Evolutionary conservation across 495 filamentous ascomycete genomes (phyloP).

Genomic region (Aspergillus panamensis): DNA sequence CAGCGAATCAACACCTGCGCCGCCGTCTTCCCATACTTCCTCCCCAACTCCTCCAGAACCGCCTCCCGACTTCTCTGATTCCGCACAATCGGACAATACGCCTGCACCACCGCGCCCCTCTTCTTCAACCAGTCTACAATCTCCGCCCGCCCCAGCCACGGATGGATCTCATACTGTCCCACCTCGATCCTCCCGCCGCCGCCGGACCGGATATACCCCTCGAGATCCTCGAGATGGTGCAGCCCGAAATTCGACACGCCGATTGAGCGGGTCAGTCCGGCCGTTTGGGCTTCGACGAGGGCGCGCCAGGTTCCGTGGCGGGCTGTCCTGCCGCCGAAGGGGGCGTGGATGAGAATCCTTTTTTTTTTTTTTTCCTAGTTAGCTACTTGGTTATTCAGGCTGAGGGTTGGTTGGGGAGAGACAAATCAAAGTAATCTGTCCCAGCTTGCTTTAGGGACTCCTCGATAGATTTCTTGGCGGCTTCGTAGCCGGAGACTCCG

Average conservation of each 20-base stretch:
- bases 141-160: conserved; percentile 71
- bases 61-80: conserved; percentile 60
- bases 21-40: conserved; percentile 69
- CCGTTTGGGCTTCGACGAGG: conserved; percentile 50
- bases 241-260: conserved; percentile 56
- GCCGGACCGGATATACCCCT: conserved; percentile 61
- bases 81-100: conserved; percentile 74
- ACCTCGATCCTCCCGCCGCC: conserved; percentile 76
- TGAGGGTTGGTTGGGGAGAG: not conserved
- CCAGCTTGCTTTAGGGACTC: conserved; percentile 30
- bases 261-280: conserved; percentile 46
- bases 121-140: conserved; percentile 72
- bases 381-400: too few relatives aligned
- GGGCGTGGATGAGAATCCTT: conserved; percentile 51
- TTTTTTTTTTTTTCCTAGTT: too few relatives aligned
- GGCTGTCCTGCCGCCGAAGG: conserved; percentile 50
- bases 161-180: conserved; percentile 85
- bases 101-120: conserved; percentile 68
- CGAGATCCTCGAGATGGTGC: conserved; percentile 59
- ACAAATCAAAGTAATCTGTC: conserved; percentile 57
- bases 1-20: conserved; percentile 80
- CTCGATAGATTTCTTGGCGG: conserved; percentile 35
- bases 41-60: conserved; percentile 51
- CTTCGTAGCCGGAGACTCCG: conserved; percentile 46
- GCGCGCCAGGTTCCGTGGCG: conserved; percentile 48